A percentile compares a stretch with the other conserved stretches of the same genome.
These are phyloP conservation scores for Aspergillus caelatus DNA, from an alignment of 2,329 filamentous ascomycete species.

Conservation along the genomic window DNA sequence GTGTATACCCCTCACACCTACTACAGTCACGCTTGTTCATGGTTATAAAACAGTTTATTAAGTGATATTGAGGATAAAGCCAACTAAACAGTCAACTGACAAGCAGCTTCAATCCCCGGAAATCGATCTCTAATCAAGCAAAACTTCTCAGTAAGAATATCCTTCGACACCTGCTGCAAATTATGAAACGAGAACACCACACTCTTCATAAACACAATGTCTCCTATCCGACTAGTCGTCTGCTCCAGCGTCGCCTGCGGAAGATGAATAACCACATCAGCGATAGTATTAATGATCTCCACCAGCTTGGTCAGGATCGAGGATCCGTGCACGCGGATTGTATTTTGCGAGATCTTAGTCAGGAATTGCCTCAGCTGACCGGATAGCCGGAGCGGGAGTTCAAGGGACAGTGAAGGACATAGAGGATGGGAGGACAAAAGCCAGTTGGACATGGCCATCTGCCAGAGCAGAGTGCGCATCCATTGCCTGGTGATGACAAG, in stretches of 20 bases:
- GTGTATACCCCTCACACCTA: not conserved
- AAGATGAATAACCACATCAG: conserved; percentile 59
- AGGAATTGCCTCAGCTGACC: conserved; percentile 48
- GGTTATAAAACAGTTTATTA: not conserved
- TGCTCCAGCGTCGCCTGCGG: conserved; percentile 52
- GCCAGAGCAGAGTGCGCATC: conserved; percentile 53
- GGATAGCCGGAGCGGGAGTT: conserved; percentile 50
- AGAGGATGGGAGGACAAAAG: conserved; percentile 42
- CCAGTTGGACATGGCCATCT: conserved; percentile 53
- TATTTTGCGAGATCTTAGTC: conserved; percentile 45
- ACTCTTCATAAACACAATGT: conserved; percentile 56
- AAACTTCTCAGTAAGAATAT: conserved; percentile 48
- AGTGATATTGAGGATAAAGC: not conserved
- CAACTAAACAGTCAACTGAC: conserved; percentile 18
- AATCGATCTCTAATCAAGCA: conserved; percentile 32
- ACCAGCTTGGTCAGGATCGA: conserved; percentile 63
- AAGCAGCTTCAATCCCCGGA: conserved; percentile 21
- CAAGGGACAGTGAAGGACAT: conserved; percentile 41
- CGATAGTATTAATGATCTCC: conserved; percentile 63
- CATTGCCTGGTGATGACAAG: conserved; percentile 55
- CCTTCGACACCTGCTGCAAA: conserved; percentile 50
- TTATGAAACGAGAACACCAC: conserved; percentile 56
- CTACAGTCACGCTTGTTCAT: not conserved
- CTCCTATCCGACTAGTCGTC: conserved; percentile 53
- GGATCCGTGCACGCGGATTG: conserved; percentile 59